phyloP scores from a whole-genome alignment of 208 protist genomes.

The Trypanosoma vivax region DNA sequence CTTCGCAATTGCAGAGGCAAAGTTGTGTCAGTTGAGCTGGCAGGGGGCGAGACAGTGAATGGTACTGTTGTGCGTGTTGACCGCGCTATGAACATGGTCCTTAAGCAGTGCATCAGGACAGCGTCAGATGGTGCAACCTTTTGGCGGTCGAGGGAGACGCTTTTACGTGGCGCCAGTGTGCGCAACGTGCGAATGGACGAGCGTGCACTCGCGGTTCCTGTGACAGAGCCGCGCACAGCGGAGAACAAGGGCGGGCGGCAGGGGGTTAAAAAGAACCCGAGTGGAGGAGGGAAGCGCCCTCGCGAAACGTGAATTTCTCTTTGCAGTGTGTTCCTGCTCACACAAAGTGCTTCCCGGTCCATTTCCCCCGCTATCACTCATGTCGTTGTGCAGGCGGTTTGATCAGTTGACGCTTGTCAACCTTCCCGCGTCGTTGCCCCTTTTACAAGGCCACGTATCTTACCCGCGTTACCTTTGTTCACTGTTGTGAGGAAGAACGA shows the following conservation, averaged over 20 bases:
- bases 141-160: slow-evolving; percentile 57
- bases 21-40: slow-evolving; percentile 68
- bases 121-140: slow-evolving; percentile 53
- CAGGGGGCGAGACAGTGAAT: slow-evolving; percentile 68
- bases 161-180: slow-evolving; percentile 70
- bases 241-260: slow-evolving; percentile 10
- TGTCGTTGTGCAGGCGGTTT: too few relatives aligned
- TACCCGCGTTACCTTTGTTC: too few relatives aligned
- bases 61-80: slow-evolving; percentile 74
- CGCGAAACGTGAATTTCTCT: not conserved
- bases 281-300: slow-evolving; percentile 9
- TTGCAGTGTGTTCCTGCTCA: not conserved
- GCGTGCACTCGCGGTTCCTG: slow-evolving; percentile 29
- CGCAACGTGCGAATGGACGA: slow-evolving; percentile 76
- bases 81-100: slow-evolving; percentile 76
- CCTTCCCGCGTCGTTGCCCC: too few relatives aligned
- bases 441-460: too few relatives aligned
- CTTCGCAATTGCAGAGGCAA: slow-evolving; percentile 77
- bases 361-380: not conserved
- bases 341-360: not conserved
- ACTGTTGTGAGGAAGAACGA: too few relatives aligned
- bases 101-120: slow-evolving; percentile 72
- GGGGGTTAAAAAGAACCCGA: slow-evolving; percentile 5
- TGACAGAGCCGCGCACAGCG: not conserved
- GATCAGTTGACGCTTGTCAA: too few relatives aligned